phyloP scores from a whole-genome alignment of 2,329 filamentous ascomycete genomes.

The Xylaria multiplex region DNA sequence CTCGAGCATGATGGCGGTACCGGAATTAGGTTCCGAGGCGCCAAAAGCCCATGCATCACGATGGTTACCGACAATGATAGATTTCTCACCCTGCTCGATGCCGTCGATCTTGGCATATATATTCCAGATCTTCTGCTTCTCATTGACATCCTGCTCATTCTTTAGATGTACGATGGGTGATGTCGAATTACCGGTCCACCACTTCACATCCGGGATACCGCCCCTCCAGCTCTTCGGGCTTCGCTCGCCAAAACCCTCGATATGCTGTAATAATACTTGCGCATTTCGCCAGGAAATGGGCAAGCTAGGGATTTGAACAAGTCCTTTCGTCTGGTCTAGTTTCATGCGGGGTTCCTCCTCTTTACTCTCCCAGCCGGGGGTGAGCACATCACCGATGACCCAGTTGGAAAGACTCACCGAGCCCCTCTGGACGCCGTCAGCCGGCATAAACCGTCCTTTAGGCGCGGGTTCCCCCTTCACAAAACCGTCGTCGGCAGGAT shows the following conservation, averaged over 20 bases:
- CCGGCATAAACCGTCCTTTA: conserved; percentile 80
- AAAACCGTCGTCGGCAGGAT: conserved; percentile 87
- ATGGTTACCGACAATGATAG: conserved; percentile 90
- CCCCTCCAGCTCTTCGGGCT: conserved; percentile 79
- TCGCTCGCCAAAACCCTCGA: conserved; percentile 78
- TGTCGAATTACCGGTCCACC: conserved; percentile 82
- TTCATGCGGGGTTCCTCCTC: conserved; percentile 72
- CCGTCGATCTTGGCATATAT: conserved; percentile 85
- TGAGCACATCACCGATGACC: conserved; percentile 90
- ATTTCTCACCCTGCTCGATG: conserved; percentile 84
- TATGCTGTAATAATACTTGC: conserved; percentile 76
- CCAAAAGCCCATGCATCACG: conserved; percentile 94
- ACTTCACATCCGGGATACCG: conserved; percentile 80
- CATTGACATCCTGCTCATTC: conserved; percentile 87
- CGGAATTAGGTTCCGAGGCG: conserved; percentile 84
- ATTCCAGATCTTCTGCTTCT: conserved; percentile 90
- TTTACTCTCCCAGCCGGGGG: conserved; percentile 83
- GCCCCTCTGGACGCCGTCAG: conserved; percentile 83
- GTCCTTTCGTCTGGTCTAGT: conserved; percentile 74
- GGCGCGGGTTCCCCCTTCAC: conserved; percentile 77
- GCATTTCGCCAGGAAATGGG: conserved; percentile 92
- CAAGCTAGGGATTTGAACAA: conserved; percentile 87
- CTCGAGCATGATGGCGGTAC: conserved; percentile 91
- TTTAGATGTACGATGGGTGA: conserved; percentile 83
- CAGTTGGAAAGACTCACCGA: conserved; percentile 82